Percentiles rank a stretch among this genome's conserved stretches.
phyloP scores from a whole-genome alignment of 192 early-diverging fungal genomes.

The Coemansia sp. region DNA sequence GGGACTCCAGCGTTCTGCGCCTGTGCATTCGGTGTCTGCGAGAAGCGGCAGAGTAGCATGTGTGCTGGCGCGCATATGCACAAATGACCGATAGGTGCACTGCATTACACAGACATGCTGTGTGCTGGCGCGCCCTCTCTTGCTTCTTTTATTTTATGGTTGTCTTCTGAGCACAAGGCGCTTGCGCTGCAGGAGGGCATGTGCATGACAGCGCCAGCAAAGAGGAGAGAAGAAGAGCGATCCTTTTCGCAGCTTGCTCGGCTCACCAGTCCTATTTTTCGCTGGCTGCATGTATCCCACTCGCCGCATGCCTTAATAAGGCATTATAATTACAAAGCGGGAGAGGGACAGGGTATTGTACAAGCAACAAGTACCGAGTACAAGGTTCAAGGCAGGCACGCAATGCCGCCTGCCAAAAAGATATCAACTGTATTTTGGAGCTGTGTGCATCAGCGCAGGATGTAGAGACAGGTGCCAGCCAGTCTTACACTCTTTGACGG shows the following conservation, averaged over 20 bases:
- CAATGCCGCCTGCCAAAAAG: not conserved
- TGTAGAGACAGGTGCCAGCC: not conserved
- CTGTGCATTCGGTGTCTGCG: not conserved
- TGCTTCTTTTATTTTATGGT: not conserved
- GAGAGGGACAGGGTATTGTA: not conserved
- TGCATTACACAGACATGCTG: not conserved
- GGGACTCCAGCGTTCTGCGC: not conserved
- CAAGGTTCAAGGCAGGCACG: not conserved
- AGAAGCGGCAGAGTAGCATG: not conserved
- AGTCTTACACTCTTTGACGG: not conserved
- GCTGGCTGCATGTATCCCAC: not conserved
- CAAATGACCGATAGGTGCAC: constrained; percentile 1
- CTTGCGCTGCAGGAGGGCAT: not conserved
- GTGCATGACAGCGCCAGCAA: not conserved
- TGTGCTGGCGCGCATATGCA: constrained; percentile 1
- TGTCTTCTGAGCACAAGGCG: not conserved
- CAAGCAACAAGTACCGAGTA: constrained; percentile 1
- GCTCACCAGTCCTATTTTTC: constrained; percentile 6
- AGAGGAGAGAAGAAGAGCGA: not conserved
- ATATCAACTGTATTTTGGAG: not conserved
- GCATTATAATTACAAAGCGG: constrained; percentile 6
- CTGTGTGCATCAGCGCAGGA: not conserved
- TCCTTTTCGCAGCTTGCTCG: not conserved
- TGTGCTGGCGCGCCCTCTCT: not conserved
- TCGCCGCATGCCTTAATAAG: not conserved